Evolutionary conservation across 805 yeast genomes (phyloP).

Genomic region (Dipodascus geniculatus): DNA sequence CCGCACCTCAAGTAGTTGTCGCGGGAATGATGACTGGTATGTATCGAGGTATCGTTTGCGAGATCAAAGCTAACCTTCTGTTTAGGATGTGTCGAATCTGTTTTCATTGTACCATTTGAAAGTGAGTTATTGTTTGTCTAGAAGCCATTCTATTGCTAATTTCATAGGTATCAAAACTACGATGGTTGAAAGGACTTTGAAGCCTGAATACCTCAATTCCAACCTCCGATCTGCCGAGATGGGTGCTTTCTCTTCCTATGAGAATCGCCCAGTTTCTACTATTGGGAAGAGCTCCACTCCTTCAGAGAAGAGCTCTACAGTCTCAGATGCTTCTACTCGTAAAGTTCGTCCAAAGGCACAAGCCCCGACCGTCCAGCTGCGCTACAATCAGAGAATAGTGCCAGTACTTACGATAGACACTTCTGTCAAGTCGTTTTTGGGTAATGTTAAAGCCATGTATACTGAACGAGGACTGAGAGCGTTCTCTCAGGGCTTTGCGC

Average conservation of each 20-base stretch:
- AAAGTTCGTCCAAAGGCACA: slow-evolving; percentile 18
- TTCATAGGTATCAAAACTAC: slow-evolving; percentile 15
- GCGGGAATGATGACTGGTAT: slow-evolving; percentile 81
- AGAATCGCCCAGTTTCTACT: not conserved
- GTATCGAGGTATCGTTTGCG: slow-evolving; percentile 46
- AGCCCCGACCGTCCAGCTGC: slow-evolving; percentile 18
- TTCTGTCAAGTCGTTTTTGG: slow-evolving; percentile 14
- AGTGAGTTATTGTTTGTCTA: slow-evolving; percentile 19
- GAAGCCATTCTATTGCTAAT: not conserved
- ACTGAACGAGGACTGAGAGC: slow-evolving; percentile 62
- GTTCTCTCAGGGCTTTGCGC: slow-evolving; percentile 68
- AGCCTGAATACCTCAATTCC: slow-evolving; percentile 3
- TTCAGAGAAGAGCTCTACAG: slow-evolving; percentile 5
- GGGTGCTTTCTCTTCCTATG: slow-evolving; percentile 5
- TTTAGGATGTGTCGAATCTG: slow-evolving; percentile 24
- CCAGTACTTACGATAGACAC: slow-evolving; percentile 23
- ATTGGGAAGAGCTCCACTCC: not conserved
- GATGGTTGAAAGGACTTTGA: slow-evolving; percentile 16
- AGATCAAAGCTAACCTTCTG: not conserved
- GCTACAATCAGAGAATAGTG: slow-evolving; percentile 21
- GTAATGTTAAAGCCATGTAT: slow-evolving; percentile 44
- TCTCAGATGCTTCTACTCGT: not conserved
- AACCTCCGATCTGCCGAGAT: slow-evolving; percentile 1
- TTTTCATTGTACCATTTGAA: slow-evolving; percentile 75
- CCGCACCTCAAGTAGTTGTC: slow-evolving; percentile 67